Evolutionary conservation across 306 rosid genomes (phyloP).

Genomic region (Argentina anserina): DNA sequence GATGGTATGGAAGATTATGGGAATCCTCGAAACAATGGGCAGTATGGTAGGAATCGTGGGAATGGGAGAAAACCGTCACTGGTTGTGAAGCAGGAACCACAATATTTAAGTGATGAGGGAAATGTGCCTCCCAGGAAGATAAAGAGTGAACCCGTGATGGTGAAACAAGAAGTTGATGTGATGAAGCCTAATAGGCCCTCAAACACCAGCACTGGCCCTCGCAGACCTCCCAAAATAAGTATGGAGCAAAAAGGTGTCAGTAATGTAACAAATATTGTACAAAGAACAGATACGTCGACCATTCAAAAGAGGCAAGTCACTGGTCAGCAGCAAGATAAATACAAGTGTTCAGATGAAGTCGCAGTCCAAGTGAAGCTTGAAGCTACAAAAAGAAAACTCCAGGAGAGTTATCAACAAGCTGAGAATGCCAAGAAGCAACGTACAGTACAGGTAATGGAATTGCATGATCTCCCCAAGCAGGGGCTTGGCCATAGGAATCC

Average conservation of each 20-base stretch:
- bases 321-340: conserved; percentile 49
- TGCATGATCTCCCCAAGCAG: conserved; percentile 86
- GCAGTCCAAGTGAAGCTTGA: conserved; percentile 72
- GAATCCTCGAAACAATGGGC: conserved; percentile 69
- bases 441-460: conserved; percentile 88
- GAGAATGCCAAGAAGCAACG: conserved; percentile 91
- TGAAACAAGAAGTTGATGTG: conserved; percentile 45
- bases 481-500: conserved; percentile 47
- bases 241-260: conserved; percentile 36
- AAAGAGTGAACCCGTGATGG: conserved; percentile 42
- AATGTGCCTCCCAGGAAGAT: conserved; percentile 39
- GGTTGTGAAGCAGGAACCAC: conserved; percentile 40
- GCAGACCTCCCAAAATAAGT: conserved; percentile 45
- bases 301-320: conserved; percentile 45
- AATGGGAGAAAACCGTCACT: conserved; percentile 51
- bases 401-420: conserved; percentile 88
- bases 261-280: conserved; percentile 36
- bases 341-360: conserved; percentile 52
- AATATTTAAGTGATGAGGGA: conserved; percentile 25
- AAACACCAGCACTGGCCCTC: conserved; percentile 44
- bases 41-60: conserved; percentile 36
- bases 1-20: conserved; percentile 97
- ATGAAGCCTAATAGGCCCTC: conserved; percentile 49
- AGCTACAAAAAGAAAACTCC: conserved; percentile 95
- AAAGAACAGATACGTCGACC: conserved; percentile 32